phyloP scores from a whole-genome alignment of 2,329 filamentous ascomycete genomes.

The Alternaria panax region DNA sequence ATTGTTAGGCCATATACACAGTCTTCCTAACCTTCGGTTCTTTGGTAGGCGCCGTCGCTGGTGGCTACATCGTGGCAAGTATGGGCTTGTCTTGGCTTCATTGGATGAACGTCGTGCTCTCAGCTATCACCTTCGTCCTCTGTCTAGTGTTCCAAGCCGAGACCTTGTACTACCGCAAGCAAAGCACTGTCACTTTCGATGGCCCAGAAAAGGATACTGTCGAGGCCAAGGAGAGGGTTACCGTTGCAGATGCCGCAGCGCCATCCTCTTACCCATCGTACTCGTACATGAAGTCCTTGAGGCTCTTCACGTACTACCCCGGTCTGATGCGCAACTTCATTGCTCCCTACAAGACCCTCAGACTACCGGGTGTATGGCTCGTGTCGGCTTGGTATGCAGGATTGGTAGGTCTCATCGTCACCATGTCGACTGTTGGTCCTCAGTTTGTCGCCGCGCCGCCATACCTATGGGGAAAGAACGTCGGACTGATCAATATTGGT shows the following conservation, averaged over 20 bases:
- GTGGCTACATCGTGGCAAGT: slow-evolving; percentile 51
- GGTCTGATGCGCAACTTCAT: slow-evolving; percentile 46
- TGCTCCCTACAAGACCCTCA: slow-evolving; percentile 48
- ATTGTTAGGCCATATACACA: slow-evolving; percentile 50
- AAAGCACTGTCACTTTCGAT: slow-evolving; percentile 19
- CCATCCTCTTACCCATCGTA: slow-evolving; percentile 35
- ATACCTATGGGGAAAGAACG: slow-evolving; percentile 52
- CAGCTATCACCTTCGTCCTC: slow-evolving; percentile 40
- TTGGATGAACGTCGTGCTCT: slow-evolving; percentile 52
- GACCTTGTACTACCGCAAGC: slow-evolving; percentile 49
- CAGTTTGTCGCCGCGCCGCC: slow-evolving; percentile 50
- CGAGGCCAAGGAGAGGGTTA: slow-evolving; percentile 28
- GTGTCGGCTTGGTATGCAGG: slow-evolving; percentile 54
- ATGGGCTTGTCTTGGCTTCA: slow-evolving; percentile 51
- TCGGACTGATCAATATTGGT: slow-evolving; percentile 51
- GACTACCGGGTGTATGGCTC: slow-evolving; percentile 53
- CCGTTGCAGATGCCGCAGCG: slow-evolving; percentile 11
- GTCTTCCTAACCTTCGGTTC: slow-evolving; percentile 50
- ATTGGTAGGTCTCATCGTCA: slow-evolving; percentile 52
- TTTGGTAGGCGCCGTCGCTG: slow-evolving; percentile 49
- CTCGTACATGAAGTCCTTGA: slow-evolving; percentile 48
- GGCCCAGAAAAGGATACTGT: slow-evolving; percentile 20
- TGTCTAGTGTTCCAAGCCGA: slow-evolving; percentile 51
- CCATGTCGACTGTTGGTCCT: slow-evolving; percentile 48
- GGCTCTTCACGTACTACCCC: slow-evolving; percentile 45